phyloP scores from a whole-genome alignment of 2,329 filamentous ascomycete genomes.

The Botrytis porri region DNA sequence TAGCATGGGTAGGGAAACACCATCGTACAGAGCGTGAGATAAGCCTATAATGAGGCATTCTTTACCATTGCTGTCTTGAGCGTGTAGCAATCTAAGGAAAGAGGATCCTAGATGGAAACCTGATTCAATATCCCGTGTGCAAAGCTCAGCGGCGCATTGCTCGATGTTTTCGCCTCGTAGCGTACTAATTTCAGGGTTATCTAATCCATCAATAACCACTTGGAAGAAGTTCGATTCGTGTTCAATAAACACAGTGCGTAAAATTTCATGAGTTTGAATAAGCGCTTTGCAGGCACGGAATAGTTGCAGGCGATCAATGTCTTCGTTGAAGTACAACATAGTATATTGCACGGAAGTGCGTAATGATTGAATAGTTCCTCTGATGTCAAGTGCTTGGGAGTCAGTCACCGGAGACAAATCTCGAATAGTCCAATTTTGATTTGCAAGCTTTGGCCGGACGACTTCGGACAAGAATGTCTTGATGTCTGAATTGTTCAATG shows the following conservation, averaged over 20 bases:
- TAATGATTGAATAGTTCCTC: constrained; percentile 35
- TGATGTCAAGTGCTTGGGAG: constrained; percentile 43
- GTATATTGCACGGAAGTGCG: constrained; percentile 43
- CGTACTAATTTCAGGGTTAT: constrained; percentile 33
- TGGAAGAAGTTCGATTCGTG: constrained; percentile 39
- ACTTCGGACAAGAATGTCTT: constrained; percentile 39
- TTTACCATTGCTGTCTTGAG: constrained; percentile 28
- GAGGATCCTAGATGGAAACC: constrained; percentile 42
- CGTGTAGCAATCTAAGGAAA: constrained; percentile 38
- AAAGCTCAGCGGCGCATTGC: constrained; percentile 36
- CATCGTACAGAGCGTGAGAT: constrained; percentile 61
- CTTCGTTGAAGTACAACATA: constrained; percentile 37
- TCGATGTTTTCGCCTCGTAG: constrained; percentile 35
- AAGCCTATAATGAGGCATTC: constrained; percentile 43
- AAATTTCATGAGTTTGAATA: constrained; percentile 39
- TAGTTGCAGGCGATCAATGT: constrained; percentile 34
- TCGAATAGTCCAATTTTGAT: constrained; percentile 40
- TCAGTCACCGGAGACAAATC: constrained; percentile 43
- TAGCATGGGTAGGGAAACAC: constrained; percentile 52
- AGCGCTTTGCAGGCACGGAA: constrained; percentile 34
- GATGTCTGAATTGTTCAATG: constrained; percentile 37
- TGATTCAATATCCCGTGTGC: constrained; percentile 38
- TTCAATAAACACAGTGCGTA: constrained; percentile 42
- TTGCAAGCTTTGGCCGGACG: constrained; percentile 40
- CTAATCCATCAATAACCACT: constrained; percentile 39